Evolutionary conservation across 805 yeast species (phyloP).

Genomic region (Zygosaccharomyces gambellarensis): DNA sequence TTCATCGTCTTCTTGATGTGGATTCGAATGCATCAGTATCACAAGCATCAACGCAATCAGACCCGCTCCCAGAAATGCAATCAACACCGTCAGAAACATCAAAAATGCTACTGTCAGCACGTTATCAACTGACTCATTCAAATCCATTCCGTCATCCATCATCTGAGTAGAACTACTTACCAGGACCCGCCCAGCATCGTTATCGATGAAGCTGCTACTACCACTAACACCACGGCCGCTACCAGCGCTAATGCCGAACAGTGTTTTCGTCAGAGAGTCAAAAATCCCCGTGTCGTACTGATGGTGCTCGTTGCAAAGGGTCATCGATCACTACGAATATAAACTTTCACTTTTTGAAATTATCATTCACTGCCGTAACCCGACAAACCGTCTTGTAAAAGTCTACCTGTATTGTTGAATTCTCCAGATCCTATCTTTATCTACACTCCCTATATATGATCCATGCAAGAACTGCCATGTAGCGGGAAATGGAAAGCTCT

Average conservation of each 20-base stretch:
- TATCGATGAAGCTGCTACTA: not conserved
- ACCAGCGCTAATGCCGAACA: not conserved
- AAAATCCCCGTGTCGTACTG: slow-evolving; percentile 11
- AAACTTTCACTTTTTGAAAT: not conserved
- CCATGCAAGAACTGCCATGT: too few relatives aligned
- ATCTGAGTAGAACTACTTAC: not conserved
- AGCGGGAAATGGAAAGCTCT: too few relatives aligned
- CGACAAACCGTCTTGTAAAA: not conserved
- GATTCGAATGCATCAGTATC: slow-evolving; percentile 1
- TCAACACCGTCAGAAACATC: slow-evolving; percentile 11
- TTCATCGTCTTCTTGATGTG: slow-evolving; percentile 9
- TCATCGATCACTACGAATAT: not conserved
- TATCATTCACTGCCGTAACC: not conserved
- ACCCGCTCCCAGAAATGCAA: slow-evolving; percentile 10
- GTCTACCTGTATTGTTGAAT: too few relatives aligned
- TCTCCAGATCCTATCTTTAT: too few relatives aligned
- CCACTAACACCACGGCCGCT: not conserved
- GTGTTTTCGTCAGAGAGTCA: slow-evolving; percentile 6
- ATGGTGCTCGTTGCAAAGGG: slow-evolving; percentile 11
- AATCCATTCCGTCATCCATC: not conserved
- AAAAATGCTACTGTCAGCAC: slow-evolving; percentile 10
- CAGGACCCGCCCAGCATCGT: not conserved
- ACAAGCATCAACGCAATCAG: slow-evolving; percentile 6
- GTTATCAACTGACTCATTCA: slow-evolving; percentile 11
- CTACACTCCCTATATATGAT: too few relatives aligned